phyloP scores from a whole-genome alignment of 2,329 filamentous ascomycete species.

The Gnomoniopsis sp. region DNA sequence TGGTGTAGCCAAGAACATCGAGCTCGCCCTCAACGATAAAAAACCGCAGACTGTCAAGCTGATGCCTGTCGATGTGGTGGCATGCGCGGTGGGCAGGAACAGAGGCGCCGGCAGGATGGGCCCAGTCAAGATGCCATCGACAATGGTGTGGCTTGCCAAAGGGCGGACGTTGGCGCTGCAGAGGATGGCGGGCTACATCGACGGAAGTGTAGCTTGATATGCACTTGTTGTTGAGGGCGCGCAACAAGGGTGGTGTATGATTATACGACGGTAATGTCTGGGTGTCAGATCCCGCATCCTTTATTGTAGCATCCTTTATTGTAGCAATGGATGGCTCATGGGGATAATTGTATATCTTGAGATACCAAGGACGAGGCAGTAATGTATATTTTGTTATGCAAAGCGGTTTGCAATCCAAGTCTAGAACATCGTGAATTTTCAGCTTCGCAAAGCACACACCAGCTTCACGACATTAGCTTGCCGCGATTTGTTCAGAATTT shows the following conservation, averaged over 20 bases:
- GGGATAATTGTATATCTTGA: no score
- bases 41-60: slow-evolving; percentile 41
- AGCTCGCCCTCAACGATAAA: slow-evolving; percentile 43
- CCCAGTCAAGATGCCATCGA: slow-evolving; percentile 45
- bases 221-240: neutral
- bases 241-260: neutral
- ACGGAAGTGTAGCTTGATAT: slow-evolving; percentile 44
- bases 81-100: slow-evolving; percentile 46
- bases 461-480: no score
- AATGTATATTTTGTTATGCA: no score
- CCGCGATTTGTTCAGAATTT: neutral
- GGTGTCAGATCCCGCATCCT: no score
- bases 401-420: no score
- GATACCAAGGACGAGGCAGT: no score
- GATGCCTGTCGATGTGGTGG: slow-evolving; percentile 45
- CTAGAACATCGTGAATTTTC: no score
- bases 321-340: no score
- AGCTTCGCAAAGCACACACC: no score
- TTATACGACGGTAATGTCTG: neutral
- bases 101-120: slow-evolving; percentile 48
- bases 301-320: no score
- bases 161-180: slow-evolving; percentile 46
- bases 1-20: slow-evolving; percentile 52
- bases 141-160: slow-evolving; percentile 50
- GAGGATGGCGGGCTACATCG: slow-evolving; percentile 40